Conservation (phyloP, 2,329 filamentous ascomycete species). For the Neurospora sp. region DNA sequence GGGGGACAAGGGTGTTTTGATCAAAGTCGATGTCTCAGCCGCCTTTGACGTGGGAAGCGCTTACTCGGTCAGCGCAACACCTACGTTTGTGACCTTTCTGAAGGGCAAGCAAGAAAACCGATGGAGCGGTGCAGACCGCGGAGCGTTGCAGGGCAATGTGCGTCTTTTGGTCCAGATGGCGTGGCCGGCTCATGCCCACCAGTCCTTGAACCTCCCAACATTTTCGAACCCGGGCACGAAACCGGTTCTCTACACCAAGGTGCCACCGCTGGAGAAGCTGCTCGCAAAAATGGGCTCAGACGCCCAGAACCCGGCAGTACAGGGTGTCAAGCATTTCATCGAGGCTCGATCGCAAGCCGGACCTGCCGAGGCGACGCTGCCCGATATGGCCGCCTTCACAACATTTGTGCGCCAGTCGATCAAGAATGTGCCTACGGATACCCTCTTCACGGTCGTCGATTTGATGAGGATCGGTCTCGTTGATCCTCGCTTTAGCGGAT, state of each 20-base stretch:
- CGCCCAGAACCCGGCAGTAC: conserved; percentile 50
- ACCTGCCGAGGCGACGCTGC: conserved; percentile 57
- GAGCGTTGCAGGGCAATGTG: conserved; percentile 60
- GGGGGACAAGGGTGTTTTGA: conserved; percentile 56
- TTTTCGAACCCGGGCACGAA: conserved; percentile 54
- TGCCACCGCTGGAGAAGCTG: conserved; percentile 76
- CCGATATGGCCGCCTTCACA: conserved; percentile 58
- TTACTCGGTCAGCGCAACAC: conserved; percentile 66
- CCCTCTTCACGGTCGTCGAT: conserved; percentile 76
- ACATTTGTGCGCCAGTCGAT: conserved; percentile 48
- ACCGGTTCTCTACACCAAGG: conserved; percentile 64
- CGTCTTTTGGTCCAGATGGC: conserved; percentile 66
- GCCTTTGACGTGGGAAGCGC: conserved; percentile 53
- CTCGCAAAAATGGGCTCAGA: conserved; percentile 62
- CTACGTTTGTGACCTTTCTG: conserved; percentile 81
- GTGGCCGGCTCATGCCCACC: conserved; percentile 66
- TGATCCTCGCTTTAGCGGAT: conserved; percentile 71
- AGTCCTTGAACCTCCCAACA: conserved; percentile 58
- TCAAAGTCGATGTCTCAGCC: conserved; percentile 72
- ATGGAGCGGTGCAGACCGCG: conserved; percentile 70
- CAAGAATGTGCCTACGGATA: conserved; percentile 47
- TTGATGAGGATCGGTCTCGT: conserved; percentile 68
- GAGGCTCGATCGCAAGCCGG: conserved; percentile 47
- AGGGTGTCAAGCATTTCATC: conserved; percentile 61
- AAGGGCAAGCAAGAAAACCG: conserved; percentile 65